These are phyloP conservation scores for Ustulina deusta DNA, from an alignment of 2,329 filamentous ascomycete species.

Conservation along the genomic window DNA sequence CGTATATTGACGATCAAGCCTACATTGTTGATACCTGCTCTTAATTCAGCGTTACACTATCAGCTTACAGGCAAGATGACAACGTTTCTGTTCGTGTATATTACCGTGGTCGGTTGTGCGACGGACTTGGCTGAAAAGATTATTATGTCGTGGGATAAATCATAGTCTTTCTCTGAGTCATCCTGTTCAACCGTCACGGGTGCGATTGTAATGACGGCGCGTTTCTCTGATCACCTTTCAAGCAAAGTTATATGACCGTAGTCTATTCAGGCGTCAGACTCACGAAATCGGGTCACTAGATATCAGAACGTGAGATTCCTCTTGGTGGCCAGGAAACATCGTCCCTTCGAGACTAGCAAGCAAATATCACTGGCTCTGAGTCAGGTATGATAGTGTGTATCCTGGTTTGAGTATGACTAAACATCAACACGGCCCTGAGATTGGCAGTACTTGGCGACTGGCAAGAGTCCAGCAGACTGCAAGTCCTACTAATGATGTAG, in stretches of 20 bases:
- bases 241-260: neutral
- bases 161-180: neutral
- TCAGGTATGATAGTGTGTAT: neutral
- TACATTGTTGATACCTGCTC: too few relatives aligned
- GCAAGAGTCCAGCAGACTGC: neutral
- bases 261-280: neutral
- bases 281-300: neutral
- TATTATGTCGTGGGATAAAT: conserved; percentile 1
- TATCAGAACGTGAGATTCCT: neutral
- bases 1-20: neutral
- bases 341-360: neutral
- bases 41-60: neutral
- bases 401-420: neutral
- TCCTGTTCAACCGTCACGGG: neutral
- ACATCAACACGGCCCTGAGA: neutral
- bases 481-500: neutral
- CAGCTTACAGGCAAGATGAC: neutral
- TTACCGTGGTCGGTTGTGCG: neutral
- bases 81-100: neutral
- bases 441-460: neutral
- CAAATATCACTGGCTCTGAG: neutral
- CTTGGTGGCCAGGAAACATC: too few relatives aligned
- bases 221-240: neutral
- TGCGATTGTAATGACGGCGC: neutral
- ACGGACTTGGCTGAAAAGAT: neutral